Conservation (phyloP, 768 basidiomycete genomes). For the Phlebiopsis flavidoalba region DNA sequence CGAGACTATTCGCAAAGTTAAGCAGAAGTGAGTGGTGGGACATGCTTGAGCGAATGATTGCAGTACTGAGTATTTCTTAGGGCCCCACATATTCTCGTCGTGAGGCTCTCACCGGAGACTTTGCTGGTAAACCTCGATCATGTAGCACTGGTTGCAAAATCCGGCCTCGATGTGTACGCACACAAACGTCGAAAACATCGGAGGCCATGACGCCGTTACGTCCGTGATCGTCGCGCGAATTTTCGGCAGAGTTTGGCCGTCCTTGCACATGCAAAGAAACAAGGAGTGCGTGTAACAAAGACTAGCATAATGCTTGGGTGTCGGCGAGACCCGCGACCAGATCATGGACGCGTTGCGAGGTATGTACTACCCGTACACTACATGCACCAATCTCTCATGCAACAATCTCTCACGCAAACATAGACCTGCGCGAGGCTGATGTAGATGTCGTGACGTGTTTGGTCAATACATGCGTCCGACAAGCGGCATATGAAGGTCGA, state of each 20-base stretch:
- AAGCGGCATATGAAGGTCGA: conserved; percentile 99
- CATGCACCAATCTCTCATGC: not conserved
- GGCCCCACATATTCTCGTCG: conserved; percentile 93
- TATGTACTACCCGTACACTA: conserved; percentile 27
- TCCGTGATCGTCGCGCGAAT: conserved; percentile 91
- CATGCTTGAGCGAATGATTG: not conserved
- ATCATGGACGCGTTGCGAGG: conserved; percentile 78
- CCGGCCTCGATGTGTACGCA: conserved; percentile 95
- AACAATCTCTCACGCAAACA: not conserved
- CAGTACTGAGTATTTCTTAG: conserved; percentile 31
- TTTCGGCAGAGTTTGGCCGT: conserved; percentile 83
- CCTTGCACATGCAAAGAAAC: conserved; percentile 75
- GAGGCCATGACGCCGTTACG: conserved; percentile 91
- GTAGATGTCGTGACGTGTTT: conserved; percentile 98
- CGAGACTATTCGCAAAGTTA: conserved; percentile 91
- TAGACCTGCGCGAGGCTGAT: conserved; percentile 82
- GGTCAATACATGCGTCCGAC: conserved; percentile 99
- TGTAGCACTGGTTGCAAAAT: conserved; percentile 80
- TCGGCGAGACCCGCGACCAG: conserved; percentile 86
- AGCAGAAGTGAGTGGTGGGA: conserved; percentile 69
- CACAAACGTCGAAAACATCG: conserved; percentile 97
- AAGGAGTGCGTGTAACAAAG: conserved; percentile 87
- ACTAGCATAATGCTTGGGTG: conserved; percentile 98
- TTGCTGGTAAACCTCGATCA: conserved; percentile 72
- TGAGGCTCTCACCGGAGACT: conserved; percentile 95